These are phyloP conservation scores for Trypanosomatidae sp. DNA, from an alignment of 208 protist species.

Conservation along the genomic window DNA sequence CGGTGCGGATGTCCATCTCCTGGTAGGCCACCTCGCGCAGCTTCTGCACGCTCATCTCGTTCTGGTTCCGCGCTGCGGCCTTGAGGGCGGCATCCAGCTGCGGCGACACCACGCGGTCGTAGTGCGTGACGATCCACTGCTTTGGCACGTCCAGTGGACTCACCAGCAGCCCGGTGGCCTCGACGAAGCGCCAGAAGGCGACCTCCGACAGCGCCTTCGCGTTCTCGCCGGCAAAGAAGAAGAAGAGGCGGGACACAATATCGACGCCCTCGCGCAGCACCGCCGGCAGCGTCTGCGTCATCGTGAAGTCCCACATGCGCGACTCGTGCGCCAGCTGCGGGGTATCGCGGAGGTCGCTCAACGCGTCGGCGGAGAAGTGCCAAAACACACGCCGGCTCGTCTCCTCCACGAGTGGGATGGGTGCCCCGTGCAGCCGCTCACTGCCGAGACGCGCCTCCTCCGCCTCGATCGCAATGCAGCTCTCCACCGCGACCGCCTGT, in stretches of 20 bases:
- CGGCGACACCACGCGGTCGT: slow-evolving; percentile 77
- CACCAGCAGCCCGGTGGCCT: slow-evolving; percentile 25
- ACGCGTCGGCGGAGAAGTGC: slow-evolving; percentile 32
- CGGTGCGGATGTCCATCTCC: slow-evolving; percentile 76
- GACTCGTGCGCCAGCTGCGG: slow-evolving; percentile 22
- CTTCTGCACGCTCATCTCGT: slow-evolving; percentile 40
- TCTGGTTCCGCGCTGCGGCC: slow-evolving; percentile 39
- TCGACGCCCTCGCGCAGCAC: slow-evolving; percentile 47
- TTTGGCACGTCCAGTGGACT: slow-evolving; percentile 29
- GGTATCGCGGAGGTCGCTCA: slow-evolving; percentile 48
- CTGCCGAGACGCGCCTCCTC: slow-evolving; percentile 35
- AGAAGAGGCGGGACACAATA: slow-evolving; percentile 59
- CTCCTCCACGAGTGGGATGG: slow-evolving; percentile 48
- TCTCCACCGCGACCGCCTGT: slow-evolving; percentile 4
- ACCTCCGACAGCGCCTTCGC: slow-evolving; percentile 64
- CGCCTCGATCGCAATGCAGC: slow-evolving; percentile 6
- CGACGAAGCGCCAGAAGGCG: slow-evolving; percentile 81
- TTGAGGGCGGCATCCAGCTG: slow-evolving; percentile 56
- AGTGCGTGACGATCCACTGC: slow-evolving; percentile 43
- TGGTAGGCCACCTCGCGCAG: slow-evolving; percentile 53
- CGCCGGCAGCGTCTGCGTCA: slow-evolving; percentile 35
- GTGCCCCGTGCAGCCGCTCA: slow-evolving; percentile 43
- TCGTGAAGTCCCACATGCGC: slow-evolving; percentile 40
- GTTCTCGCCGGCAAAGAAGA: slow-evolving; percentile 63
- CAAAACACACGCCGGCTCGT: slow-evolving; percentile 39